Conservation (phyloP, 345 rosid species). For the Gossypium rotundifolium region DNA sequence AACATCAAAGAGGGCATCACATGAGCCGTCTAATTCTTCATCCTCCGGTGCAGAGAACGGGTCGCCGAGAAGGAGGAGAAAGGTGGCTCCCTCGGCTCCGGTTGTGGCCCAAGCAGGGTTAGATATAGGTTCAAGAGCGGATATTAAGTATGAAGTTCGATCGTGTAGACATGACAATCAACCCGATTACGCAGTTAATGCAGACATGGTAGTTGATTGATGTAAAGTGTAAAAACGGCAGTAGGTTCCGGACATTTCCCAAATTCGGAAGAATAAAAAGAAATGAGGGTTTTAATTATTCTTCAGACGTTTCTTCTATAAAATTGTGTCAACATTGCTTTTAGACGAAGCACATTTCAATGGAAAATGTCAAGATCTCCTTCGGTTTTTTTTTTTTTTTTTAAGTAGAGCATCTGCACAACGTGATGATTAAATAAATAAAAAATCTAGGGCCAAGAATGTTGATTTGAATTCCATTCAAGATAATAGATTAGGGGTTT, state of each 20-base stretch:
- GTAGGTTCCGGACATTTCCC: too few species aligned
- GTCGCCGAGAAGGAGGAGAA: constrained; percentile 56
- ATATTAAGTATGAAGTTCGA: constrained; percentile 31
- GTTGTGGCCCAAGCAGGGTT: constrained; percentile 21
- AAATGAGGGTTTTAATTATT: not conserved
- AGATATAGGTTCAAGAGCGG: constrained; percentile 17
- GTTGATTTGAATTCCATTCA: too few species aligned
- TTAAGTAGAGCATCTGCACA: not conserved
- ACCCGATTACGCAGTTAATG: constrained; percentile 24
- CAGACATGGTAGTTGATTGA: not conserved
- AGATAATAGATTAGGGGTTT: too few species aligned
- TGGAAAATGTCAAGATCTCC: not conserved
- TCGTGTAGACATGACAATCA: constrained; percentile 25
- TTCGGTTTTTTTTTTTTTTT: not conserved
- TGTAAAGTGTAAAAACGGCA: too few species aligned
- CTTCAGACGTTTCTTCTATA: not conserved
- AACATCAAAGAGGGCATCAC: constrained; percentile 68
- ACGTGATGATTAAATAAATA: too few species aligned
- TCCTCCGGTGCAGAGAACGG: constrained; percentile 35
- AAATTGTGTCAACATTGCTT: not conserved
- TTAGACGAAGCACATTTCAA: not conserved
- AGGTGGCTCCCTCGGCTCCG: constrained; percentile 19
- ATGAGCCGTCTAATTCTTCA: constrained; percentile 43
- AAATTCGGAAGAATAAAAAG: too few species aligned
- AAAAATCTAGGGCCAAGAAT: too few species aligned